These are phyloP conservation scores for Colletotrichum melonis DNA, from an alignment of 2,329 filamentous ascomycete genomes.

Conservation along the genomic window DNA sequence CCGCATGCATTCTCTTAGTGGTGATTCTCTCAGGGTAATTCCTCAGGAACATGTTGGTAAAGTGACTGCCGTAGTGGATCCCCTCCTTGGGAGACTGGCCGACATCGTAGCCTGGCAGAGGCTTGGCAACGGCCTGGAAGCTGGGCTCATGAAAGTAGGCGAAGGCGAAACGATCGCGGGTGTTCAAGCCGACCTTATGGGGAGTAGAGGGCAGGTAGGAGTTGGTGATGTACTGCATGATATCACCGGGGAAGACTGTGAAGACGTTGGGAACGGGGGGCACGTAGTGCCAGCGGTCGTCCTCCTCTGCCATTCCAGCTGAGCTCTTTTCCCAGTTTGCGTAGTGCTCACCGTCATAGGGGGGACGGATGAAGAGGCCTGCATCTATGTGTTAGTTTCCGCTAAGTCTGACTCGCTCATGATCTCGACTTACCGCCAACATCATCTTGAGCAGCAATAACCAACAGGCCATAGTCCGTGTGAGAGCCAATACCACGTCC, in stretches of 20 bases:
- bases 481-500: conserved; percentile 64
- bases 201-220: conserved; percentile 58
- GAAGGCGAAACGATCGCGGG: conserved; percentile 57
- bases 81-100: conserved; percentile 47
- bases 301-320: conserved; percentile 56
- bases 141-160: conserved; percentile 65
- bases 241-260: conserved; percentile 64
- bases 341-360: conserved; percentile 50
- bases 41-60: conserved; percentile 62
- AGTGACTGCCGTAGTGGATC: conserved; percentile 63
- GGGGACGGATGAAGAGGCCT: conserved; percentile 59
- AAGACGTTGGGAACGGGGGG: conserved; percentile 56
- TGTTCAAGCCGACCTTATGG: conserved; percentile 63
- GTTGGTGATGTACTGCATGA: conserved; percentile 63
- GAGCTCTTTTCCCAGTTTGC: conserved; percentile 59
- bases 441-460: conserved; percentile 61
- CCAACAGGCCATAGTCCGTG: conserved; percentile 63
- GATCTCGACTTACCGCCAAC: conserved; percentile 52
- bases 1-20: conserved; percentile 49
- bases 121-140: conserved; percentile 57
- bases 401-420: neutral
- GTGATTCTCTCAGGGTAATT: conserved; percentile 61
- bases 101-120: conserved; percentile 51
- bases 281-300: conserved; percentile 59
- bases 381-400: neutral